Evolutionary conservation across 768 basidiomycete genomes (phyloP).

Genomic region (Rhodotorula graminis): DNA sequence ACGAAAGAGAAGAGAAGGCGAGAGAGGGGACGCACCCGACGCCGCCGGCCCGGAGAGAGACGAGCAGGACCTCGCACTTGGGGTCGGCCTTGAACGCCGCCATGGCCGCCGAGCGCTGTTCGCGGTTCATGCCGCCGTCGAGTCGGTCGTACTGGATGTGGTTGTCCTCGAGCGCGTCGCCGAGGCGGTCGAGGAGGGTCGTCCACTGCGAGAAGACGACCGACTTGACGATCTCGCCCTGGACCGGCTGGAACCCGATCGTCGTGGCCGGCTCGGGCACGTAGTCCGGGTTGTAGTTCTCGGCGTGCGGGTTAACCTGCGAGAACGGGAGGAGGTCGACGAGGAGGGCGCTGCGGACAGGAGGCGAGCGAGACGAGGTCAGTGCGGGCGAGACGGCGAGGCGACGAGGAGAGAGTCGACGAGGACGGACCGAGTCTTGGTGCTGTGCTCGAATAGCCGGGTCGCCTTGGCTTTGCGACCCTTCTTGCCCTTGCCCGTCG

Average conservation of each 20-base stretch:
- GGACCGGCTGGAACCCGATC: constrained; percentile 36
- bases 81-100: constrained; percentile 86
- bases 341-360: constrained; percentile 59
- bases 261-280: constrained; percentile 62
- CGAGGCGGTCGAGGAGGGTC: constrained; percentile 41
- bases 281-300: constrained; percentile 79
- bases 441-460: constrained; percentile 42
- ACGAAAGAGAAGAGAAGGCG: no score
- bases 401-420: background rate
- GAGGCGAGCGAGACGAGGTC: no score
- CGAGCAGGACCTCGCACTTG: constrained; percentile 83
- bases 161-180: constrained; percentile 65
- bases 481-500: constrained; percentile 55
- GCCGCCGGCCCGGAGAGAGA: constrained; percentile 93
- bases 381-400: background rate
- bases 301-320: constrained; percentile 73
- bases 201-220: constrained; percentile 77
- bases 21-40: constrained; percentile 54
- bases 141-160: constrained; percentile 84
- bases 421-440: constrained; percentile 39
- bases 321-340: constrained; percentile 76
- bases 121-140: constrained; percentile 97
- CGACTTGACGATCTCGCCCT: constrained; percentile 60
- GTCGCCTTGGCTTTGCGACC: constrained; percentile 28
- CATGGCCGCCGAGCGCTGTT: constrained; percentile 86